Base-by-base conservation (phyloP, 495 filamentous ascomycete genomes). In the Tuber borchii region DNA sequence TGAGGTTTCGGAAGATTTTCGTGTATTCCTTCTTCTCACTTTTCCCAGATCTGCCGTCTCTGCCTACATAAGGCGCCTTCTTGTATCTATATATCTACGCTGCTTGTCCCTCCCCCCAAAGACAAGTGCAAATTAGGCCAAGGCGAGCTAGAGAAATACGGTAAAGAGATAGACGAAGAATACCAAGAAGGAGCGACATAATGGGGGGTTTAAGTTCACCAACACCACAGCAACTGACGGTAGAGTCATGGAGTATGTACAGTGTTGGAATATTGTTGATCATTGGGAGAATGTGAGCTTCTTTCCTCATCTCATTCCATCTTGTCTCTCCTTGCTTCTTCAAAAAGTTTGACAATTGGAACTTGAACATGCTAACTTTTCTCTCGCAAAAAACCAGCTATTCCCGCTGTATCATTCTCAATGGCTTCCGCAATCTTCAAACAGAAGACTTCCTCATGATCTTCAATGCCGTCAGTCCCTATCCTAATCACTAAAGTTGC, bases 381-480 rank as follows among this genome's bases (percentile, higher is more conserved):
- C 26, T 43, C 42, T 7, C 40, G 7, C 4, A 43, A 31, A 65
- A 68, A 19, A 26, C 65, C 46, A 85, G 80, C 75, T 79, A 78
- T 45, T 86, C 86, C 79, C 80, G 85, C 70, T 74, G 76, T 40
- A 70, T 89, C 20, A 85, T 86, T 56, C 80, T 88, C 20, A 86
- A 87, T 12, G 82, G 84, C 0, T 79, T 85, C 61, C 85, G 82
- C 37, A 82, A 84, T 17, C 82, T 89, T 51, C 86, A 90, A 77
- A 42, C 84, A 4, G 89, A 91, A 73, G 90, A 91, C 76, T 90
- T 86, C 82, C 74, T 90, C 26, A 90, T 90, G 86, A 76, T 87
- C 0, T 79, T 85, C 40, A 88, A 87, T 12, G 86, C 90, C 76
- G 87, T 88, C 80, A 79, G 86, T 44, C 16, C 20, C 37, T 40